Conservation (phyloP, 2,329 filamentous ascomycete genomes). For the Aspergillus sojae region DNA sequence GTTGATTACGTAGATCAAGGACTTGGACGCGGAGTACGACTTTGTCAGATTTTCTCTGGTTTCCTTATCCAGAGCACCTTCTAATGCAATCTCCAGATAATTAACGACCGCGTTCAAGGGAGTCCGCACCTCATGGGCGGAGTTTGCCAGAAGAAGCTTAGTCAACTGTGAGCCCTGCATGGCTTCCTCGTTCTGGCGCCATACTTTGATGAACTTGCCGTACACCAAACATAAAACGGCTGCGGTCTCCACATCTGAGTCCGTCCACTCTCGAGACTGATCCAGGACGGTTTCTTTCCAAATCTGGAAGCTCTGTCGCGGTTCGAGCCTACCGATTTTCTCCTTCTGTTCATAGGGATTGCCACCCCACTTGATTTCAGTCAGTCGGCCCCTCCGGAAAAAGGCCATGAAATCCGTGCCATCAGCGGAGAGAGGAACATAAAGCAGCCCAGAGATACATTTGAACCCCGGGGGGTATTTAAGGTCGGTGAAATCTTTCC, state of each 20-base stretch:
- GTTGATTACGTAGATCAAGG: slow-evolving; percentile 91
- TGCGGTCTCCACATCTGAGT: slow-evolving; percentile 86
- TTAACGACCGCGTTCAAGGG: slow-evolving; percentile 94
- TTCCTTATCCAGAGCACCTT: slow-evolving; percentile 76
- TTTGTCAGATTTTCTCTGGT: slow-evolving; percentile 81
- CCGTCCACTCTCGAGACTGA: slow-evolving; percentile 83
- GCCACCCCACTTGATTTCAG: slow-evolving; percentile 75
- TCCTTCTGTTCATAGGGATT: slow-evolving; percentile 68
- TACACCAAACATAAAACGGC: slow-evolving; percentile 87
- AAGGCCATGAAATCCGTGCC: slow-evolving; percentile 89
- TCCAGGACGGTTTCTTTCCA: slow-evolving; percentile 82
- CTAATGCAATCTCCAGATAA: slow-evolving; percentile 86
- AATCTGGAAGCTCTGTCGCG: slow-evolving; percentile 76
- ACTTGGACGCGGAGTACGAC: slow-evolving; percentile 90
- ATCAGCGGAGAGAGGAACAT: slow-evolving; percentile 76
- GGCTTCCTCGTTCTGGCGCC: slow-evolving; percentile 85
- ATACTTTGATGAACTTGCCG: slow-evolving; percentile 87
- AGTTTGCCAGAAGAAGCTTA: slow-evolving; percentile 77
- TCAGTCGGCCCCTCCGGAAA: slow-evolving; percentile 75
- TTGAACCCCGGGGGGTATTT: slow-evolving; percentile 78
- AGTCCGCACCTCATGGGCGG: slow-evolving; percentile 87
- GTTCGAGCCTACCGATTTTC: slow-evolving; percentile 74
- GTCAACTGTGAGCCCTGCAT: slow-evolving; percentile 82
- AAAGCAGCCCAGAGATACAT: slow-evolving; percentile 74
- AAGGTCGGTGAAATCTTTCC: slow-evolving; percentile 77